These are phyloP conservation scores for Yamadazyma atmosphaerica DNA, from an alignment of 1,139 yeast species.

Conservation along the genomic window DNA sequence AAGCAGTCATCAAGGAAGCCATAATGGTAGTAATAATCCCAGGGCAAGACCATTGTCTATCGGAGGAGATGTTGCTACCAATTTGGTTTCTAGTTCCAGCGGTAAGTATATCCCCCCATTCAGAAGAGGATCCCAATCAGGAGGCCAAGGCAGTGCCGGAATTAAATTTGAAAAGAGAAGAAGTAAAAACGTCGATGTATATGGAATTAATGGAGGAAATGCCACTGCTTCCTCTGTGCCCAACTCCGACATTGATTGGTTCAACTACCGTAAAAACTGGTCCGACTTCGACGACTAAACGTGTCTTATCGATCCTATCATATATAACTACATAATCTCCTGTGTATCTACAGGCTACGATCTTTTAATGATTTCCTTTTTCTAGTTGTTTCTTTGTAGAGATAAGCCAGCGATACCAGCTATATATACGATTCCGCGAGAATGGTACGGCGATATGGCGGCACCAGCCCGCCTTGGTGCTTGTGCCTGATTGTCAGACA, in stretches of 20 bases:
- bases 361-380: not conserved
- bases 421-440: not conserved
- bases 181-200: constrained; percentile 5
- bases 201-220: constrained; percentile 5
- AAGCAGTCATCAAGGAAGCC: constrained; percentile 3
- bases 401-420: not conserved
- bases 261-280: constrained; percentile 33
- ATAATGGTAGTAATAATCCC: constrained; percentile 1
- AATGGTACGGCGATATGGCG: not conserved
- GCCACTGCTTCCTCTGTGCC: constrained; percentile 31
- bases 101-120: constrained; percentile 76
- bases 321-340: not conserved
- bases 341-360: not conserved
- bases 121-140: constrained; percentile 47
- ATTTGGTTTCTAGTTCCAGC: constrained; percentile 21
- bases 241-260: constrained; percentile 34
- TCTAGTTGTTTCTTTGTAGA: too few relatives aligned
- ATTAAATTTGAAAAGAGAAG: constrained; percentile 10
- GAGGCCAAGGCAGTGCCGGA: constrained; percentile 2
- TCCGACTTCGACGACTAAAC: constrained; percentile 29
- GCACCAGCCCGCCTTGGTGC: not conserved
- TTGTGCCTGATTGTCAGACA: not conserved
- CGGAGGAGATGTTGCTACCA: constrained; percentile 12
- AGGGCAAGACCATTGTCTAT: constrained; percentile 17
- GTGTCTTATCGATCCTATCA: not conserved